Base-by-base conservation (phyloP, 2,329 filamentous ascomycete genomes). In the Botrytis squamosa region DNA sequence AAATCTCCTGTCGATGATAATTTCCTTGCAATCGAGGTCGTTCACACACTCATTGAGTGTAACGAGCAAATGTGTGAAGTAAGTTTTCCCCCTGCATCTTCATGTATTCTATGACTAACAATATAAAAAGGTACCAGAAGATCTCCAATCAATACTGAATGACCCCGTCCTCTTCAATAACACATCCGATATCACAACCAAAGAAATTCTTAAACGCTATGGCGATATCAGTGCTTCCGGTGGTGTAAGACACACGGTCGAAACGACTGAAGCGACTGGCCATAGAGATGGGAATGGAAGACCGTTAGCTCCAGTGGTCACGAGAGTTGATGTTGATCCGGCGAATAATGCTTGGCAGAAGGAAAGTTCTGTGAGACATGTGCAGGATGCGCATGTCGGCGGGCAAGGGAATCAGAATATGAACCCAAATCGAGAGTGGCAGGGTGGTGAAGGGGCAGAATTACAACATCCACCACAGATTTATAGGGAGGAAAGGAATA, bases 1-100 rank as follows among this genome's bases (percentile, higher is more conserved):
- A 92, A 91, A 81, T 87, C 86, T 67, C 86, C 88, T 10, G 89
- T 94, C 76, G 95, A 97, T 79, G 94, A 97, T 78, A 96, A 94
- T 75, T 98, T 98, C 85, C 88, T 93, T 80, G 94, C 95, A 44
- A 98, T 99, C 75, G 93, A 96, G 80, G 95, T 96, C 25, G 94
- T 99, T 40, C 92, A 97, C 82, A 91, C 92, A 75, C 86, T 99
- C 77, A 98, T 99, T 79, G 91, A 93, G 79, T 94, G 92, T 81
- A 98, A 98, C 78, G 96, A 98, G 82, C 92, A 93, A 82, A 97
- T 99, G 91, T 98, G 95, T 82, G 91, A 98, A 89, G 96, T 98
- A 88, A 84, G 92, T 78, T 38, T 22, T 25, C 10, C 40, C 40
- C 40, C 60, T 14, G 72, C 42, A 20, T 55, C 40, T 29, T 57